Percentiles rank a stretch among this genome's conserved stretches.
These are phyloP conservation scores for Rhodotorula sphaerocarpa DNA, from an alignment of 768 basidiomycete genomes.

Conservation along the genomic window DNA sequence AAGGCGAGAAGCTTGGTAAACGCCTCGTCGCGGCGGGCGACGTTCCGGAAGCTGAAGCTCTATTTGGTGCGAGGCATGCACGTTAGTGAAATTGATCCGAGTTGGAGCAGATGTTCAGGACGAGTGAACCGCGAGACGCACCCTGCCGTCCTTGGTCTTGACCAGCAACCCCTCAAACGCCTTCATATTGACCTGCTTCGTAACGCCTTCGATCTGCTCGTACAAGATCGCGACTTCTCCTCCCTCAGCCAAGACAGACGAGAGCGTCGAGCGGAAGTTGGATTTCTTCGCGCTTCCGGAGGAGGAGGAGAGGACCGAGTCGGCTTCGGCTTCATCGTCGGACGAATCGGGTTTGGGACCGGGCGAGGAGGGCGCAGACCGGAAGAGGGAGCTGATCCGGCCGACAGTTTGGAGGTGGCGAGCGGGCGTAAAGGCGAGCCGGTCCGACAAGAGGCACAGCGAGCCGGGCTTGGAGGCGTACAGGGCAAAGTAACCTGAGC, in stretches of 20 bases:
- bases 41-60: constrained; percentile 12
- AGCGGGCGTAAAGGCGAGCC: constrained; percentile 11
- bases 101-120: too few relatives aligned
- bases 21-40: constrained; percentile 18
- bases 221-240: neutral
- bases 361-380: neutral
- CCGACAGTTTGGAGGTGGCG: constrained; percentile 12
- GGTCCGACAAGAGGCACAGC: constrained; percentile 3
- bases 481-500: constrained; percentile 21
- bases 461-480: constrained; percentile 18
- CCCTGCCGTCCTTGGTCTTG: constrained; percentile 8
- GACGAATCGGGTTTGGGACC: neutral
- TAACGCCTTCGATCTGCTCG: constrained; percentile 11
- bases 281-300: too few relatives aligned
- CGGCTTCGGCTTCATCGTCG: neutral
- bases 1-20: constrained; percentile 26
- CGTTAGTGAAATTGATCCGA: neutral
- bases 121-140: neutral
- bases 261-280: neutral
- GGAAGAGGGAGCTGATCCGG: constrained; percentile 1
- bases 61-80: neutral
- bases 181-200: constrained; percentile 11
- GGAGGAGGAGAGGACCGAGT: neutral
- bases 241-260: neutral
- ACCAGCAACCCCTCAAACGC: constrained; percentile 13